Evolutionary conservation across 495 filamentous ascomycete species (phyloP).

Genomic region (Chaetomium tenue): DNA sequence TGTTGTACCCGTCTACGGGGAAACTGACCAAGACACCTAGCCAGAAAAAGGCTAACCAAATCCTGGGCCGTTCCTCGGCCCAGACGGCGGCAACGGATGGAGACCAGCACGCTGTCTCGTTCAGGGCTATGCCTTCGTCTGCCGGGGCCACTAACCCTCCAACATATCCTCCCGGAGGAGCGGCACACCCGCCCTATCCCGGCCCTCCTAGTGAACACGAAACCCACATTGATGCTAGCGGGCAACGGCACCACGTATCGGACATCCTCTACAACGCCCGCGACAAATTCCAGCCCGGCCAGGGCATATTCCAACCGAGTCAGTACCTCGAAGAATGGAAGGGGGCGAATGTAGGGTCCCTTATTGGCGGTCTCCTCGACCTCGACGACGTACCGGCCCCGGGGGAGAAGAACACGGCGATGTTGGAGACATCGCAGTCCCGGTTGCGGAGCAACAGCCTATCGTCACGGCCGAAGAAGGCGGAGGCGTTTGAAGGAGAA

Average conservation of each 20-base stretch:
- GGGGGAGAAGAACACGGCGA: conserved; percentile 37
- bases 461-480: conserved; percentile 39
- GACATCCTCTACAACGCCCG: conserved; percentile 45
- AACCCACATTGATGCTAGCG: conserved; percentile 26
- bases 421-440: conserved; percentile 53
- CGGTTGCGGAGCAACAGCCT: conserved; percentile 42
- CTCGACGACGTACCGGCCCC: conserved; percentile 40
- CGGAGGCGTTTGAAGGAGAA: conserved; percentile 49
- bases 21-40: conserved; percentile 30
- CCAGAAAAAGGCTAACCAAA: conserved; percentile 35
- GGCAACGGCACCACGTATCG: conserved; percentile 41
- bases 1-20: conserved; percentile 14
- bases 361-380: conserved; percentile 52
- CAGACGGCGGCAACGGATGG: conserved; percentile 10
- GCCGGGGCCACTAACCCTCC: background rate
- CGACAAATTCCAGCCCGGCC: conserved; percentile 43
- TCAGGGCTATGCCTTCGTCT: background rate
- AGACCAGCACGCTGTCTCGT: conserved; percentile 9
- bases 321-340: conserved; percentile 59
- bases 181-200: background rate
- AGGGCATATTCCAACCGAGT: conserved; percentile 47
- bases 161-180: background rate
- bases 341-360: conserved; percentile 50
- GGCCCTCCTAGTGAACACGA: conserved; percentile 17
- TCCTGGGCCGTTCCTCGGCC: conserved; percentile 28